Percentiles rank a stretch among this genome's conserved stretches.
Conservation (phyloP, 2,329 filamentous ascomycete species). For the Alternaria longipes region DNA sequence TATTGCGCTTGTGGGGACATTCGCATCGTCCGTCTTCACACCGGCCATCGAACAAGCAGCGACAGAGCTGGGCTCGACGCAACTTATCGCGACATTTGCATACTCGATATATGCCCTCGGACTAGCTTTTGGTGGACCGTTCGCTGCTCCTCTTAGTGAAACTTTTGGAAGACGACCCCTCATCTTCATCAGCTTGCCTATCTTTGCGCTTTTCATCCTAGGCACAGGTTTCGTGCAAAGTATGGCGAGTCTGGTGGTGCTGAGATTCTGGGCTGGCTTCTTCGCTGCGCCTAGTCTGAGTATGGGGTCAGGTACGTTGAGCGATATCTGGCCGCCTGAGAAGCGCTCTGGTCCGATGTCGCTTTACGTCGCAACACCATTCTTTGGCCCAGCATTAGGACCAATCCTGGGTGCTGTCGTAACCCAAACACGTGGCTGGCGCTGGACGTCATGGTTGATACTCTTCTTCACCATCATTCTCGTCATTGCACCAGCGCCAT, state of each 20-base stretch:
- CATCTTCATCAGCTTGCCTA: slow-evolving; percentile 71
- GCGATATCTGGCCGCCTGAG: slow-evolving; percentile 47
- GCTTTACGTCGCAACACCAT: slow-evolving; percentile 48
- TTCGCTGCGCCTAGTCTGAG: slow-evolving; percentile 45
- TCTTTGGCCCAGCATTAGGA: slow-evolving; percentile 47
- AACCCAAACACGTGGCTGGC: slow-evolving; percentile 50
- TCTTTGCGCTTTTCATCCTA: slow-evolving; percentile 64
- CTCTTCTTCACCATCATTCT: slow-evolving; percentile 51
- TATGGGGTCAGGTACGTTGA: slow-evolving; percentile 51
- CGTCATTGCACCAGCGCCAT: slow-evolving; percentile 47
- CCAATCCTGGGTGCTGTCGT: slow-evolving; percentile 54
- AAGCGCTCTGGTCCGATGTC: slow-evolving; percentile 41
- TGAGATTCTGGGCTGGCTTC: slow-evolving; percentile 62
- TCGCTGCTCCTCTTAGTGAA: slow-evolving; percentile 79
- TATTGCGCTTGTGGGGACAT: slow-evolving; percentile 19
- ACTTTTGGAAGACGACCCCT: slow-evolving; percentile 74
- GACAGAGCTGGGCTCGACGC: slow-evolving; percentile 28
- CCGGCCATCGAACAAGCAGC: slow-evolving; percentile 20
- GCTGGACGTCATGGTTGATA: slow-evolving; percentile 52
- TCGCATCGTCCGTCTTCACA: slow-evolving; percentile 22
- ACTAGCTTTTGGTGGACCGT: slow-evolving; percentile 74
- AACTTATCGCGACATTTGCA: slow-evolving; percentile 28
- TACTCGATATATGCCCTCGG: slow-evolving; percentile 37
- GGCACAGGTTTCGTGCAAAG: slow-evolving; percentile 64
- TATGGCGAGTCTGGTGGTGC: slow-evolving; percentile 74